Conservation (phyloP, 345 rosid genomes). For the Bretschneidera sinensis region DNA sequence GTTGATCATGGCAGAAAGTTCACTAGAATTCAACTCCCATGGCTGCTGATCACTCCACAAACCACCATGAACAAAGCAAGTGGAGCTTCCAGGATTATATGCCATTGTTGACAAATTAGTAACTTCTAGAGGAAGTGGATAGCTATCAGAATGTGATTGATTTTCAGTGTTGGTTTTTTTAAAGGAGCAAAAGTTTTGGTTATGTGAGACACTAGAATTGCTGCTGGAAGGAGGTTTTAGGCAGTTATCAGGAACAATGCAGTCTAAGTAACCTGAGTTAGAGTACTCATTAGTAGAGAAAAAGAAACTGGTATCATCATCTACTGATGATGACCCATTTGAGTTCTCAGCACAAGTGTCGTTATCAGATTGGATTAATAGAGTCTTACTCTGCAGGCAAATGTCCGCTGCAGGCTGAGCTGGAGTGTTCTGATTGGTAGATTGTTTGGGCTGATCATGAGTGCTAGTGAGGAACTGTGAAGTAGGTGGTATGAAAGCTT, state of each 20-base stretch:
- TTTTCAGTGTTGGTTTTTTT: slow-evolving; percentile 13
- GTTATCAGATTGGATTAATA: slow-evolving; percentile 11
- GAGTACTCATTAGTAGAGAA: slow-evolving; percentile 28
- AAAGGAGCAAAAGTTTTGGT: slow-evolving; percentile 14
- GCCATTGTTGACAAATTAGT: not conserved
- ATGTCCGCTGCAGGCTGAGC: slow-evolving; percentile 27
- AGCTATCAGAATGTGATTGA: slow-evolving; percentile 9
- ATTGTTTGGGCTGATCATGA: slow-evolving; percentile 10
- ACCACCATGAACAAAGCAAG: slow-evolving; percentile 21
- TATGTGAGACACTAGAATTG: slow-evolving; percentile 1
- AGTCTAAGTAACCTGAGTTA: slow-evolving; percentile 87
- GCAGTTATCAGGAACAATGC: slow-evolving; percentile 93
- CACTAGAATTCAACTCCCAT: slow-evolving; percentile 46
- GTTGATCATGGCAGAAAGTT: slow-evolving; percentile 51
- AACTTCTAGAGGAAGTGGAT: slow-evolving; percentile 14
- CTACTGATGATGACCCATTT: slow-evolving; percentile 21
- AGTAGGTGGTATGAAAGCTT: slow-evolving; percentile 42
- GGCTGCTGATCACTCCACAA: slow-evolving; percentile 29
- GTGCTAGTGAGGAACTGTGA: slow-evolving; percentile 15
- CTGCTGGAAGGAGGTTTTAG: slow-evolving; percentile 55
- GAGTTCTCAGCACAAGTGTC: slow-evolving; percentile 31
- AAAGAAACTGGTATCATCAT: slow-evolving; percentile 42
- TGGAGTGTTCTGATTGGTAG: slow-evolving; percentile 13
- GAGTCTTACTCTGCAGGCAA: slow-evolving; percentile 7
- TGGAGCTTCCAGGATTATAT: slow-evolving; percentile 7